Evolutionary conservation across 768 basidiomycete genomes (phyloP).

Genomic region (Filobasidium wieringae): DNA sequence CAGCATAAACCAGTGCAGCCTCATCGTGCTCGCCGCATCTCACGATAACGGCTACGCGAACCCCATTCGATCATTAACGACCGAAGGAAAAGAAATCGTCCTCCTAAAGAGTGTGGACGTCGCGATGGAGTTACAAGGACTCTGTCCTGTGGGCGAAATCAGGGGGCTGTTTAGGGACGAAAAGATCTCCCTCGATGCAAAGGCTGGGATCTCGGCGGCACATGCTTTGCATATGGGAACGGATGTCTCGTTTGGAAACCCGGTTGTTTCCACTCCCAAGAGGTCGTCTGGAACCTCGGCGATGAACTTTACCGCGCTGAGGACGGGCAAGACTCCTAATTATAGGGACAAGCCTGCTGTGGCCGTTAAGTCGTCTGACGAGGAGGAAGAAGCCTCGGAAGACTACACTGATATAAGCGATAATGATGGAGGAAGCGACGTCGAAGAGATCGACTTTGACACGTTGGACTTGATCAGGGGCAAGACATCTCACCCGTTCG

Average conservation of each 20-base stretch:
- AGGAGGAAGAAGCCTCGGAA: slow-evolving; percentile 1
- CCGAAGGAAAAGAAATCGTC: slow-evolving; percentile 23
- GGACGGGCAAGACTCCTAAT: neutral
- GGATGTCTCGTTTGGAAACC: too few relatives aligned
- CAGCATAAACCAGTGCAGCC: slow-evolving; percentile 22
- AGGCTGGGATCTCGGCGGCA: too few relatives aligned
- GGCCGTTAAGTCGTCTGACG: neutral
- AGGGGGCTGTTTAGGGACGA: slow-evolving; percentile 22
- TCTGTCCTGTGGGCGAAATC: slow-evolving; percentile 20
- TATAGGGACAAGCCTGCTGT: too few relatives aligned
- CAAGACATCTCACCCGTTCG: too few relatives aligned
- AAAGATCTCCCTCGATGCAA: slow-evolving; percentile 17
- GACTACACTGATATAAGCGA: neutral
- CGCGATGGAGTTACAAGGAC: slow-evolving; percentile 18
- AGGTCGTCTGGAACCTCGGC: too few relatives aligned
- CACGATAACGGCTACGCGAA: slow-evolving; percentile 30
- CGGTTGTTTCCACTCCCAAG: too few relatives aligned
- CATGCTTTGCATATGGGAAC: too few relatives aligned
- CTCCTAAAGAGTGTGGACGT: slow-evolving; percentile 10
- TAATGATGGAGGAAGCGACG: neutral
- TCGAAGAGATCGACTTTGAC: neutral
- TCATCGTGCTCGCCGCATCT: slow-evolving; percentile 24
- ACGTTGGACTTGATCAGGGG: neutral
- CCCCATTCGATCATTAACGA: slow-evolving; percentile 21
- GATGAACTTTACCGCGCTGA: too few relatives aligned